phyloP scores from a whole-genome alignment of 2,329 filamentous ascomycete species.

The Aspergillus sergii region DNA sequence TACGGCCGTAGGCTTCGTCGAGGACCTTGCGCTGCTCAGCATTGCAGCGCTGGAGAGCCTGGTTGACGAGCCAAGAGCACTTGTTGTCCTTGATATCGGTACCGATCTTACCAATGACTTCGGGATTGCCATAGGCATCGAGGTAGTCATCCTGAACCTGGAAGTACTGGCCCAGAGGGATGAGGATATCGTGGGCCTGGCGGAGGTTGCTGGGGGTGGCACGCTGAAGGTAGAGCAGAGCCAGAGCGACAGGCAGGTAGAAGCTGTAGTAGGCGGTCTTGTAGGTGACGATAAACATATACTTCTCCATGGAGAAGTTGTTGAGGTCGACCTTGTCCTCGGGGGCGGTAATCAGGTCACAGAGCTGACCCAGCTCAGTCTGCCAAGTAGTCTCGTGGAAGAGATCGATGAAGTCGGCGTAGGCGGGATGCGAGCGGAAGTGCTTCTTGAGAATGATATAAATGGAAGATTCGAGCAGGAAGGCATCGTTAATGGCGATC shows the following conservation, averaged over 20 bases:
- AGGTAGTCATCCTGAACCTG: conserved; percentile 99
- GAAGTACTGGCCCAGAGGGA: conserved; percentile 98
- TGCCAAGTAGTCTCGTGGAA: conserved; percentile 95
- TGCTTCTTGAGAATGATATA: conserved; percentile 91
- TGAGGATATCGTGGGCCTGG: conserved; percentile 86
- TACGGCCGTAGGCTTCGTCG: conserved; percentile 91
- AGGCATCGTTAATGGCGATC: conserved; percentile 97
- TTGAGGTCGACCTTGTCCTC: conserved; percentile 90
- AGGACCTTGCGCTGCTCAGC: conserved; percentile 86
- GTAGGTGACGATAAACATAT: conserved; percentile 98
- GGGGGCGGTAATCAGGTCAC: conserved; percentile 91
- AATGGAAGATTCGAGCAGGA: conserved; percentile 90
- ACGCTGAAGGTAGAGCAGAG: conserved; percentile 80
- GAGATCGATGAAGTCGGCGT: conserved; percentile 89
- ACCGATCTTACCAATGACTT: conserved; percentile 95
- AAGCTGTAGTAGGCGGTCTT: conserved; percentile 99
- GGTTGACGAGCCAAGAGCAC: conserved; percentile 97
- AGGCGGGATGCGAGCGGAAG: conserved; percentile 84
- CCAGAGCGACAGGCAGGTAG: conserved; percentile 93
- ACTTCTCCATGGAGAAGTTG: conserved; percentile 92
- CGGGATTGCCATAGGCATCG: conserved; percentile 92
- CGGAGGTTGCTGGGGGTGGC: conserved; percentile 88
- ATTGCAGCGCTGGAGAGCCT: conserved; percentile 77
- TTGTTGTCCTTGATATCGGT: conserved; percentile 99
- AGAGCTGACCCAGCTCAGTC: conserved; percentile 93